A percentile compares a stretch with the other conserved stretches of the same genome.
Conservation (phyloP, 805 yeast species). For the Ogataea trehaloabstinens region DNA sequence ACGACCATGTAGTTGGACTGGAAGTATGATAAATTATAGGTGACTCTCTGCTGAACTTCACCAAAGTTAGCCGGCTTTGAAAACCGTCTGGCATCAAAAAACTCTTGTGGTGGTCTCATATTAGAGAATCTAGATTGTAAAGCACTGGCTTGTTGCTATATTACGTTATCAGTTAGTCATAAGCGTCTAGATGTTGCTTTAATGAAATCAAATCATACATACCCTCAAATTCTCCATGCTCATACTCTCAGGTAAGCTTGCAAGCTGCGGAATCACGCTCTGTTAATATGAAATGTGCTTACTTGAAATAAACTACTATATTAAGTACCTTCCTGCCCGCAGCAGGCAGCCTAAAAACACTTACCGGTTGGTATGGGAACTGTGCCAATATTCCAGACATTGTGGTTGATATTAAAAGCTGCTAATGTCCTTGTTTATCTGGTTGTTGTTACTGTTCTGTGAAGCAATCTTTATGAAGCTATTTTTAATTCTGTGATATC, state of each 20-base stretch:
- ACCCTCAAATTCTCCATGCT: slow-evolving; percentile 48
- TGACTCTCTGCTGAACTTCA: slow-evolving; percentile 85
- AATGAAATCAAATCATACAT: slow-evolving; percentile 4
- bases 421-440: no score
- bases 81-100: slow-evolving; percentile 84
- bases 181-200: neutral
- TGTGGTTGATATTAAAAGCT: no score
- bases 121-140: slow-evolving; percentile 66
- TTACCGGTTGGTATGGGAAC: slow-evolving; percentile 39
- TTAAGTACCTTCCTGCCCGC: neutral
- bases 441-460: no score
- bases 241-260: slow-evolving; percentile 45
- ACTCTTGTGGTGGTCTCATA: slow-evolving; percentile 87
- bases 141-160: slow-evolving; percentile 34
- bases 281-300: slow-evolving; percentile 11
- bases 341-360: no score
- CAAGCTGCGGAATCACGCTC: slow-evolving; percentile 26
- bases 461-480: no score
- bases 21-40: slow-evolving; percentile 83
- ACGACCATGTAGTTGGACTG: slow-evolving; percentile 82
- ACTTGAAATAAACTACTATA: no score
- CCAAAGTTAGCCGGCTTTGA: slow-evolving; percentile 88
- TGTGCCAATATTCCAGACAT: slow-evolving; percentile 34
- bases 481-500: no score
- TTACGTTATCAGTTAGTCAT: neutral